phyloP scores from a whole-genome alignment of 2,329 filamentous ascomycete genomes.

The Aspergillus bombycis region DNA sequence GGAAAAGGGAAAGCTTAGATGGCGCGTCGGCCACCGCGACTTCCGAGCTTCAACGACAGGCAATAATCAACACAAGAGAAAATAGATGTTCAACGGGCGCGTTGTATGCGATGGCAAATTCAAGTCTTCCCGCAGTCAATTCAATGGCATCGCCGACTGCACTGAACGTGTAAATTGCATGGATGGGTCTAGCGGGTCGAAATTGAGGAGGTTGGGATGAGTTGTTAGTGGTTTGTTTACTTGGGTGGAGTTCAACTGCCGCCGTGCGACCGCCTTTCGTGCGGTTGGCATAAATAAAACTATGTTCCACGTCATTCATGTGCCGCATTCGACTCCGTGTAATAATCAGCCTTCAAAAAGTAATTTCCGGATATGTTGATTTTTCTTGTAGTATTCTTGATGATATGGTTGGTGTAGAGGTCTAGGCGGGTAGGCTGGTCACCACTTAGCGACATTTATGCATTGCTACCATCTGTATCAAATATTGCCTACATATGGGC shows the following conservation, averaged over 20 bases:
- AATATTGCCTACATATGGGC: too few relatives aligned
- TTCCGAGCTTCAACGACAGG: slow-evolving; percentile 8
- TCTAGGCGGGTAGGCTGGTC: too few relatives aligned
- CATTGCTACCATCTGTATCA: too few relatives aligned
- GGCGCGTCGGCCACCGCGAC: slow-evolving; percentile 20
- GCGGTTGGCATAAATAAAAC: slow-evolving; percentile 1
- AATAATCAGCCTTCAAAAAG: not conserved
- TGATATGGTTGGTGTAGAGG: not conserved
- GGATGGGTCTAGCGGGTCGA: slow-evolving; percentile 9
- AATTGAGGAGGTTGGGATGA: slow-evolving; percentile 27
- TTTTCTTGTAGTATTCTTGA: not conserved
- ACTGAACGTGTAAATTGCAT: not conserved
- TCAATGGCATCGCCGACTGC: slow-evolving; percentile 1
- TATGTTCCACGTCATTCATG: not conserved
- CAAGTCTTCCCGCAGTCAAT: not conserved
- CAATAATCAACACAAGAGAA: not conserved
- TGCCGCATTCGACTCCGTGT: too few relatives aligned
- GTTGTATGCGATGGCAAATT: not conserved
- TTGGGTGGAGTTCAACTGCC: slow-evolving; percentile 14
- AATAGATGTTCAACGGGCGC: not conserved
- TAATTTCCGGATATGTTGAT: not conserved
- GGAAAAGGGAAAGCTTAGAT: slow-evolving; percentile 10
- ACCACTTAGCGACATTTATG: too few relatives aligned
- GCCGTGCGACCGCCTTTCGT: slow-evolving; percentile 17
- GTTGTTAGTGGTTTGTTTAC: slow-evolving; percentile 25